Evolutionary conservation across 495 filamentous ascomycete species (phyloP), one percentile per base, ranked within the genome.

Genomic region (Penicillium chermesinum): DNA sequence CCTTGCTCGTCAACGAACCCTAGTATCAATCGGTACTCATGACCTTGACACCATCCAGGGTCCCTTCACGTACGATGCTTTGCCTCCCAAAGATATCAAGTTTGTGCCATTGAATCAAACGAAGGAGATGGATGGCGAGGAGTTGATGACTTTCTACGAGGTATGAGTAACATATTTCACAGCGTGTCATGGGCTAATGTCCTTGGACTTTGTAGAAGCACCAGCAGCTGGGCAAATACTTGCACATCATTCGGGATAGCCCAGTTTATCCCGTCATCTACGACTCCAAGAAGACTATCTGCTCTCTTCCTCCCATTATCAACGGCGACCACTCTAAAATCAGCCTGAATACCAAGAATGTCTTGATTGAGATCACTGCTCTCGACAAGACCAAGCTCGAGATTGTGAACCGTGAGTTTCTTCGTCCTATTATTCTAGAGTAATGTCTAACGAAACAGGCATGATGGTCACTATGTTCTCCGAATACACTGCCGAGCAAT

Each of bases 391-490:
- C 93, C 7, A 99, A 99, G 72, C 80, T 96, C 13, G 91, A 96
- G 57, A 88, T 97, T 58, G 91, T 96, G 41, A 89, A 85, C 74
- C 88, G 89, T 30, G 10, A 30, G 25, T 30, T 30, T 30, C 4
- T 30, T 30, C 25, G 4, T 30, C 25, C 25, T 10, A 30, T n/a
- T 30, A 30, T 30, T 10, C 4, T 10, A 30, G 4, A 10, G 10
- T 30, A 30, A 30, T 30, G 4, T 30, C 25, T 30, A 4, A 30
- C 25, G 25, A 30, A 30, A 30, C 25, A 30, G 25, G 25, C 54
- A 91, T 95, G 55, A 83, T 99, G 65, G 89, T 95, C 34, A 79
- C 91, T 50, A 97, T 97, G 93, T 99, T 99, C 80, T 90, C 87
- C 36, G 77, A 86, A 61, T 96, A 99, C 70, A 87, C 85, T 54